Percentiles rank a stretch among this genome's conserved stretches.
These are phyloP conservation scores for Citrus australasica DNA, from an alignment of 345 rosid genomes.

Conservation along the genomic window DNA sequence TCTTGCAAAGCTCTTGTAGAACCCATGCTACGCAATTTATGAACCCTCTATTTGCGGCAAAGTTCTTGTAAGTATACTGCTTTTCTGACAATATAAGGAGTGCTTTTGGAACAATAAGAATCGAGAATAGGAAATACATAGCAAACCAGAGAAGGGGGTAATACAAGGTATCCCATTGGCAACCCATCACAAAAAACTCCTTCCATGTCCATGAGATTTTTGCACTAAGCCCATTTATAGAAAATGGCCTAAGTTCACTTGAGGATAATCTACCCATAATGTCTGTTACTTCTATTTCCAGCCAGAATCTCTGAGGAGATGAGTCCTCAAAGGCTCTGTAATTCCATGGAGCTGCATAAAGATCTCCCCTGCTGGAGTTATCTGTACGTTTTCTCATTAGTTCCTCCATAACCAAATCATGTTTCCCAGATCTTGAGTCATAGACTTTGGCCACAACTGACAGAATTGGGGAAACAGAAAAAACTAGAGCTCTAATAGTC, in stretches of 20 bases:
- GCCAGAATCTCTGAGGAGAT: conserved; percentile 84
- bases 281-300: conserved; percentile 73
- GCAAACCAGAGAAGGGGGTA: conserved; percentile 63
- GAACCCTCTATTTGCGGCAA: conserved; percentile 41
- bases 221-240: conserved; percentile 60
- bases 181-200: conserved; percentile 85
- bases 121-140: conserved; percentile 35
- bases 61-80: conserved; percentile 53
- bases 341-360: conserved; percentile 83
- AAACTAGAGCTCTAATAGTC: conserved; percentile 78
- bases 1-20: conserved; percentile 68
- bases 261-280: conserved; percentile 47
- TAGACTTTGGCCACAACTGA: conserved; percentile 78
- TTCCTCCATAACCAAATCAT: conserved; percentile 62
- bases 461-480: conserved; percentile 56
- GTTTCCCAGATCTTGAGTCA: conserved; percentile 58
- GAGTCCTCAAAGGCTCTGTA: conserved; percentile 84
- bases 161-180: conserved; percentile 77
- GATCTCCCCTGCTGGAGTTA: conserved; percentile 53
- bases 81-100: conserved; percentile 44
- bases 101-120: conserved; percentile 60
- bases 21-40: conserved; percentile 51
- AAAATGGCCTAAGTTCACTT: conserved; percentile 74
- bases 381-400: conserved; percentile 55
- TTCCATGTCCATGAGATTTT: conserved; percentile 86